Evolutionary conservation across 2,329 filamentous ascomycete genomes (phyloP), one percentile per base, ranked within the genome.

Genomic region (Fusarium sp.): DNA sequence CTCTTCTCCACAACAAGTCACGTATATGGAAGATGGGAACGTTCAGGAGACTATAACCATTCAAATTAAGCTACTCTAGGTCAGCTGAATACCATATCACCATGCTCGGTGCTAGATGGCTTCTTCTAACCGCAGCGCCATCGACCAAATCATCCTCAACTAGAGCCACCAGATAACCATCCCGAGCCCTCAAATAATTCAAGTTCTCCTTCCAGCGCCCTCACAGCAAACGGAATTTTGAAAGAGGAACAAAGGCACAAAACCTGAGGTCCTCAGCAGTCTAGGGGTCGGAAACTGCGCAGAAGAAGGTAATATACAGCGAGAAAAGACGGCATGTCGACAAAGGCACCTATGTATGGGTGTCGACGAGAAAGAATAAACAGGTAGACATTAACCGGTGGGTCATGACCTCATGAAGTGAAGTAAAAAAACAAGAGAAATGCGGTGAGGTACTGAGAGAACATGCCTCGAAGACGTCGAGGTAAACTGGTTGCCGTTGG

Each of bases 341-440:
- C 63, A 61, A 63, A 67, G 33, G 67, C 67, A 69, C 56, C 53
- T 70, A 66, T 61, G 67, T 67, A 70, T 67, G 64, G 37, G 57
- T 46, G 42, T 52, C 63, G 67, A 49, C 62, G 53, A 62, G 52
- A 58, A 66, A 62, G 56, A 79, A 75, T 76, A 80, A 67, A 80
- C 72, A 81, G 78, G 71, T 76, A 80, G 70, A 82, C 74, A 82
- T 81, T 80, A 82, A 79, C 76, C 76, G 72, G 71, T 66, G 70
- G 78, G 76, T 81, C 80, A 78, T 82, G 75, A 76, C 74, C 75
- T 81, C 79, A 72, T 81, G 76, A 82, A 77, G 71, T 68, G 70
- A 72, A 79, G 67, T 72, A 43, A 59, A 64, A 60, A 67, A 28
- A 64, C 53, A 60, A 58, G 69, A 68, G 68, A 66, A 44, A 59